Conservation (phyloP, 495 filamentous ascomycete genomes). For the Aspergillus bridgeri region DNA sequence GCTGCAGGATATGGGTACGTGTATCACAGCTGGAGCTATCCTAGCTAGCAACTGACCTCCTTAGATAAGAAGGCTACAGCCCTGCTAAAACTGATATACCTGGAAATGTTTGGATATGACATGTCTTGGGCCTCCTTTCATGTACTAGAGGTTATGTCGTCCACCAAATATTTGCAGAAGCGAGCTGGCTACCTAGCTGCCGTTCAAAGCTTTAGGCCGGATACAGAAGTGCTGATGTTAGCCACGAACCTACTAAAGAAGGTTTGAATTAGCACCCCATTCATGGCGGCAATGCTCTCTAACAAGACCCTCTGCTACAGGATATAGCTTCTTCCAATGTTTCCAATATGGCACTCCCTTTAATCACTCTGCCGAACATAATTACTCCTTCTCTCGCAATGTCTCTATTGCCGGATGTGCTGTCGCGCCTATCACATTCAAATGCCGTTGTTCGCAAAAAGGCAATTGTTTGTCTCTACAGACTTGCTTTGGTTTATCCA, state of each 20-base stretch:
- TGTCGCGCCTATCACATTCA: slow-evolving; percentile 82
- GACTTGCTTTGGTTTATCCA: slow-evolving; percentile 88
- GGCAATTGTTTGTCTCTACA: slow-evolving; percentile 87
- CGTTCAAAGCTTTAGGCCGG: slow-evolving; percentile 89
- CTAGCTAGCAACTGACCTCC: slow-evolving; percentile 21
- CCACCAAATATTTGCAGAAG: slow-evolving; percentile 89
- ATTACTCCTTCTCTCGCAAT: slow-evolving; percentile 87
- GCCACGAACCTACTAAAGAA: slow-evolving; percentile 97
- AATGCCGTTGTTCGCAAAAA: slow-evolving; percentile 86
- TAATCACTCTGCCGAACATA: slow-evolving; percentile 84
- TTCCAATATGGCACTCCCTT: slow-evolving; percentile 75
- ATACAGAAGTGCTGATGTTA: slow-evolving; percentile 96
- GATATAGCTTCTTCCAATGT: slow-evolving; percentile 75
- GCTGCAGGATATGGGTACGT: slow-evolving; percentile 82
- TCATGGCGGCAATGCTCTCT: neutral
- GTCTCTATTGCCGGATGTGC: slow-evolving; percentile 78
- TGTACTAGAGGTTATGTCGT: slow-evolving; percentile 98
- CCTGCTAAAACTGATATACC: slow-evolving; percentile 88
- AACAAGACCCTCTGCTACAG: slow-evolving; percentile 38
- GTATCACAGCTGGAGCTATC: neutral
- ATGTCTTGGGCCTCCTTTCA: slow-evolving; percentile 99
- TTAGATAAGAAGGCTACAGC: slow-evolving; percentile 93
- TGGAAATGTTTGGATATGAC: slow-evolving; percentile 98
- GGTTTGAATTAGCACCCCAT: slow-evolving; percentile 41
- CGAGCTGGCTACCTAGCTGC: slow-evolving; percentile 94